A percentile compares a stretch with the other conserved stretches of the same genome.
phyloP scores from a whole-genome alignment of 257 asterid genomes.

The Sherardia arvensis region DNA sequence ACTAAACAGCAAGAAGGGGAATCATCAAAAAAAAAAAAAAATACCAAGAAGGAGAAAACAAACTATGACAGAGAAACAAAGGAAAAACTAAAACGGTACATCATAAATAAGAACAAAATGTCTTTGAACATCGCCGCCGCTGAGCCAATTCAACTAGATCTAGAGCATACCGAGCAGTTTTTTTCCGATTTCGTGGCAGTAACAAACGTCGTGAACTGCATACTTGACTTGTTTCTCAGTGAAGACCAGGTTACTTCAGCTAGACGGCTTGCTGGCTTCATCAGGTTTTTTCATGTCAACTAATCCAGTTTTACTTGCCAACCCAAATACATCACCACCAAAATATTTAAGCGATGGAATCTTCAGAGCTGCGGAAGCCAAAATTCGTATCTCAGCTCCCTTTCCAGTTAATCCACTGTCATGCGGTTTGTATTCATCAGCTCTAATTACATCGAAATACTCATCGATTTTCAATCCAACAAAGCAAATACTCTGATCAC shows the following conservation, averaged over 20 bases:
- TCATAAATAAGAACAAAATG: no score
- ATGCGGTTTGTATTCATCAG: neutral
- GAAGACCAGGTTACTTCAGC: neutral
- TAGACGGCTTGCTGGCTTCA: neutral
- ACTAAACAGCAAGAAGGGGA: no score
- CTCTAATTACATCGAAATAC: neutral
- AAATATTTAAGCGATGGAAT: neutral
- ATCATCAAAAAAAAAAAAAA: no score
- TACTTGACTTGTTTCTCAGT: neutral
- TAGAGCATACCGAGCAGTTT: neutral
- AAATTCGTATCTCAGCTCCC: neutral
- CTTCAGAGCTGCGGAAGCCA: neutral
- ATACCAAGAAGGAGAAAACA: no score
- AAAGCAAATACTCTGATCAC: neutral
- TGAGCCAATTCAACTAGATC: no score
- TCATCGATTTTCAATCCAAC: constrained; percentile 31
- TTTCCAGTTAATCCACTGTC: neutral
- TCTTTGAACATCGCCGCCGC: no score
- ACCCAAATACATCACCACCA: neutral
- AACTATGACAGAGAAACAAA: no score
- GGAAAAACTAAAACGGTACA: no score
- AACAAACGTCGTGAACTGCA: neutral
- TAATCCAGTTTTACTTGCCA: neutral
- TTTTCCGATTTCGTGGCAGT: neutral
- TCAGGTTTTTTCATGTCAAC: neutral